Evolutionary conservation across 179 eudicot species (phyloP).

Genomic region (Camellia oleifera): DNA sequence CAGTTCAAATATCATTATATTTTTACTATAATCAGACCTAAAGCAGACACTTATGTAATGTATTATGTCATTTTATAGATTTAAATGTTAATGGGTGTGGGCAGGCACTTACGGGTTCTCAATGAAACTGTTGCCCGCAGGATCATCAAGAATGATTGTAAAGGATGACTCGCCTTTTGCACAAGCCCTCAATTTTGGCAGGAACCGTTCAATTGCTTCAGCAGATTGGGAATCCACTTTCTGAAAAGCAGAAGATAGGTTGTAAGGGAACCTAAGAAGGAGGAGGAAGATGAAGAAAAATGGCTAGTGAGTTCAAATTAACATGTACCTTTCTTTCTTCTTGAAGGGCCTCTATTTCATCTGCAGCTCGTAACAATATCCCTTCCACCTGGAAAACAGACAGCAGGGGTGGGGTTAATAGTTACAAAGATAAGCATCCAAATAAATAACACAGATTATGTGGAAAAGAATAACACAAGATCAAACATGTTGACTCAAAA

Average conservation of each 20-base stretch:
- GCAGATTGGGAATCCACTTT: constrained; percentile 88
- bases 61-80: background rate
- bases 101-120: constrained; percentile 76
- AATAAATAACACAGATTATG: no score
- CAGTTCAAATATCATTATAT: background rate
- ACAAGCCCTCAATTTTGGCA: constrained; percentile 71
- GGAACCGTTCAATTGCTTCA: constrained; percentile 79
- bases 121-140: constrained; percentile 94
- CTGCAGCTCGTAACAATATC: constrained; percentile 72
- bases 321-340: constrained; percentile 81
- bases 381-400: constrained; percentile 69
- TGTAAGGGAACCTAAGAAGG: constrained; percentile 10
- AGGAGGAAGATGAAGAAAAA: no score
- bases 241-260: constrained; percentile 35
- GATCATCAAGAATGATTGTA: constrained; percentile 87
- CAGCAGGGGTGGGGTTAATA: background rate
- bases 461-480: background rate
- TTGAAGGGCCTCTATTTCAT: constrained; percentile 81
- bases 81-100: background rate
- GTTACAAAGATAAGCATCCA: no score
- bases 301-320: background rate
- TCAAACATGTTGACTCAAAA: background rate
- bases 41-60: background rate
- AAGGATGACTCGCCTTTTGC: constrained; percentile 66
- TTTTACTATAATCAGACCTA: background rate